Percentiles rank a stretch among this genome's conserved stretches.
phyloP scores from a whole-genome alignment of 805 yeast species.

The Scheffersomyces ergatensis region DNA sequence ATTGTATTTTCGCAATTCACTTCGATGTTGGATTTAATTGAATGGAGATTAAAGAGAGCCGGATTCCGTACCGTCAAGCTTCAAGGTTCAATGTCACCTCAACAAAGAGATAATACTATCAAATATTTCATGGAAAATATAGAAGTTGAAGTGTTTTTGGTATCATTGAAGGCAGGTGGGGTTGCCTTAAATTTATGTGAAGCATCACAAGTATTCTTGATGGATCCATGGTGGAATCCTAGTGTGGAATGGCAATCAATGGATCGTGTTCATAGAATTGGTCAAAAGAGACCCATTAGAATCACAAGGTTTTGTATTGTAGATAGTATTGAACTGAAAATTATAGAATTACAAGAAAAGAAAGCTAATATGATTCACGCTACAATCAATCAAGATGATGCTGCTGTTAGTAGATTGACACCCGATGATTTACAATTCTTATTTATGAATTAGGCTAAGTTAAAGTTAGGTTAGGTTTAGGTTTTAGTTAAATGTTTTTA shows the following conservation, averaged over 20 bases:
- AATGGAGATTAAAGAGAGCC: constrained; percentile 92
- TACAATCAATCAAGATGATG: constrained; percentile 88
- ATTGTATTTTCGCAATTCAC: constrained; percentile 98
- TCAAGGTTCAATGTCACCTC: constrained; percentile 97
- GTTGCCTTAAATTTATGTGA: constrained; percentile 95
- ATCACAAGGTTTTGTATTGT: constrained; percentile 92
- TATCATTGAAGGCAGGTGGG: constrained; percentile 97
- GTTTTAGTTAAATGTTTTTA: too few relatives aligned
- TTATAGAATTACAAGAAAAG: constrained; percentile 93
- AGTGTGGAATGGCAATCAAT: constrained; percentile 98
- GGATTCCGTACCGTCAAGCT: constrained; percentile 93
- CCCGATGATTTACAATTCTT: constrained; percentile 94
- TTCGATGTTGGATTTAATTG: constrained; percentile 91
- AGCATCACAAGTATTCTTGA: constrained; percentile 91
- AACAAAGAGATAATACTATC: constrained; percentile 89
- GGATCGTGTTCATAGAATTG: constrained; percentile 97
- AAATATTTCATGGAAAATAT: constrained; percentile 90
- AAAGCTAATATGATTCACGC: constrained; percentile 99
- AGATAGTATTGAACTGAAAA: constrained; percentile 94
- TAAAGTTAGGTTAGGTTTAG: too few relatives aligned
- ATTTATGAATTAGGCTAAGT: constrained; percentile 68
- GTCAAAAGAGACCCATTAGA: constrained; percentile 91
- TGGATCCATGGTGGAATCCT: constrained; percentile 99
- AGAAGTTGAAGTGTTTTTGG: constrained; percentile 88
- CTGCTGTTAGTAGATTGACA: constrained; percentile 82